Percentiles rank a stretch among this genome's conserved stretches.
Conservation (phyloP, 1,284 basidiomycete genomes). For the Tylopilus orsonianus region DNA sequence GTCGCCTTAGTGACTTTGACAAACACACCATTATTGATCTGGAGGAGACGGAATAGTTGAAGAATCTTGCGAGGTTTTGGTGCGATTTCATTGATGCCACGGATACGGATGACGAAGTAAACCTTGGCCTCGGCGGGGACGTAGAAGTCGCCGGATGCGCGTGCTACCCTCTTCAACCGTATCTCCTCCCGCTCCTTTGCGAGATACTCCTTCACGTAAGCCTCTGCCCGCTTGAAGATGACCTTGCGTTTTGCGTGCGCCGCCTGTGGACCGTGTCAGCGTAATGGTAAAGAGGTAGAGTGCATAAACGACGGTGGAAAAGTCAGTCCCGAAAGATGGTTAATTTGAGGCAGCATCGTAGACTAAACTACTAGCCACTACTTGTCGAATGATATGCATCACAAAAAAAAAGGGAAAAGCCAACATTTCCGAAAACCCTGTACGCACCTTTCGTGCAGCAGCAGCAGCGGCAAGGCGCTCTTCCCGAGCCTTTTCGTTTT, state of each 20-base stretch:
- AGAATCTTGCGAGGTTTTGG: constrained; percentile 99
- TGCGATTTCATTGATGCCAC: constrained; percentile 99
- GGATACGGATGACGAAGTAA: constrained; percentile 96
- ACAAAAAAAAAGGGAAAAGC: constrained; percentile 39
- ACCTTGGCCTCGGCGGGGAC: constrained; percentile 97
- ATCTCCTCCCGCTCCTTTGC: constrained; percentile 95
- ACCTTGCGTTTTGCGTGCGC: constrained; percentile 91
- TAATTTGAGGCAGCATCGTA: constrained; percentile 79
- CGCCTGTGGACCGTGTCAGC: constrained; percentile 52
- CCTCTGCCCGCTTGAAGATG: constrained; percentile 99
- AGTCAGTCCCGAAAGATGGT: constrained; percentile 99
- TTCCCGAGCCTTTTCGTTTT: constrained; percentile 96
- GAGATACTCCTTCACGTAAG: constrained; percentile 97
- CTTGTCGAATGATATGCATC: constrained; percentile 80
- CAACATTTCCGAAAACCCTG: constrained; percentile 8
- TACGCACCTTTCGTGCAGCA: constrained; percentile 89
- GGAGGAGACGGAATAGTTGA: constrained; percentile 96
- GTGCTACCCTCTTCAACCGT: constrained; percentile 91
- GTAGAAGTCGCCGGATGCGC: constrained; percentile 94
- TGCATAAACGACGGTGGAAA: constrained; percentile 16
- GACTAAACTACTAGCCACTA: constrained; percentile 61
- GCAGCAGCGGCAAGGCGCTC: constrained; percentile 86
- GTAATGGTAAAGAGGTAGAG: not conserved
- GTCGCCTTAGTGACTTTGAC: constrained; percentile 97
- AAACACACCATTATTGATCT: constrained; percentile 99